Evolutionary conservation across 306 rosid species (phyloP).

Genomic region (Fragaria nilgerrensis): DNA sequence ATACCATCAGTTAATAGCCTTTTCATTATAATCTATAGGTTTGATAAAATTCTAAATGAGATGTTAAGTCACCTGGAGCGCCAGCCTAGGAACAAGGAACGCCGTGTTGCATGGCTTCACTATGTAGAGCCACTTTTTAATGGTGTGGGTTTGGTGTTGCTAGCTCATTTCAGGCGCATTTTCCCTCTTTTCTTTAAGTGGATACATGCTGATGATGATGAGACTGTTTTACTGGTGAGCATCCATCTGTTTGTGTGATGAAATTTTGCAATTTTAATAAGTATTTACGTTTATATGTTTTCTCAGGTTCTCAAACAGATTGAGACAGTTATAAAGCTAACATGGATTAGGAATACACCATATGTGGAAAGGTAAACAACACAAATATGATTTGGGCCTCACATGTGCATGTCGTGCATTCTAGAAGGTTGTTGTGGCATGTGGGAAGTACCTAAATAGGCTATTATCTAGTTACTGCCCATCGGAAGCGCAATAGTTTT

Average conservation of each 20-base stretch:
- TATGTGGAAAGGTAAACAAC: slow-evolving; percentile 57
- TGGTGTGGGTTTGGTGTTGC: slow-evolving; percentile 63
- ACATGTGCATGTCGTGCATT: background rate
- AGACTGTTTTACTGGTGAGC: slow-evolving; percentile 77
- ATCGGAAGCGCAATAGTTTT: background rate
- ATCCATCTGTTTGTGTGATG: background rate
- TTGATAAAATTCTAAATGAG: slow-evolving; percentile 78
- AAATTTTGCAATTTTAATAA: background rate
- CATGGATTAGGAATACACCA: slow-evolving; percentile 89
- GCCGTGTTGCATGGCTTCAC: slow-evolving; percentile 85
- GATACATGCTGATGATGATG: slow-evolving; percentile 89
- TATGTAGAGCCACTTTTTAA: slow-evolving; percentile 52
- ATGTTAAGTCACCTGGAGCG: slow-evolving; percentile 96
- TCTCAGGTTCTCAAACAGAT: slow-evolving; percentile 70
- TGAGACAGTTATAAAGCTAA: slow-evolving; percentile 52
- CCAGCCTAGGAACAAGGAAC: slow-evolving; percentile 83
- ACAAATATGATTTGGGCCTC: background rate
- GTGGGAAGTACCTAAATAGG: background rate
- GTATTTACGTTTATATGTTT: background rate
- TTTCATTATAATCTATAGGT: slow-evolving; percentile 41
- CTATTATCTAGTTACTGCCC: background rate
- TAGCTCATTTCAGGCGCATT: slow-evolving; percentile 85
- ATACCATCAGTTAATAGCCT: background rate
- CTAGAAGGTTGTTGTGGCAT: background rate
- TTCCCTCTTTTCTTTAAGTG: slow-evolving; percentile 87